Base-by-base conservation (phyloP, 2,329 filamentous ascomycete species). In the Nannizziopsis barbatae region DNA sequence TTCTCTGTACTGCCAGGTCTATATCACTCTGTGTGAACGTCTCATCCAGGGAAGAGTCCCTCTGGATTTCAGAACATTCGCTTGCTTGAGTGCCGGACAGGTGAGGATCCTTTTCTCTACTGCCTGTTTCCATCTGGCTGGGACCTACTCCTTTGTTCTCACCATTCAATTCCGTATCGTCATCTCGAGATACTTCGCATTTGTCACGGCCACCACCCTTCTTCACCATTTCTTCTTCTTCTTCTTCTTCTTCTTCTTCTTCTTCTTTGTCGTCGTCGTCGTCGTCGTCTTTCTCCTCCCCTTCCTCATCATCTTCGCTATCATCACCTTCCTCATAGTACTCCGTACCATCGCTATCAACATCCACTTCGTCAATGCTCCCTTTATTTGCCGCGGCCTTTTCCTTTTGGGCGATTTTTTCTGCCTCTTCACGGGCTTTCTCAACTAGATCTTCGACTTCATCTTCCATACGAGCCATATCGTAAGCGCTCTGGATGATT, bases 361-460 rank as follows among this genome's bases (percentile, higher is more conserved):
- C n/a, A n/a, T n/a, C n/a, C n/a, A n/a, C 12, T 51, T 76, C 76
- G 41, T 75, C 74, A 43, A 74, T 74, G 22, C 69, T 74, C 4
- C 74, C 75, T 59, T 80, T 79, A 67, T 85, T 90, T 0, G 79
- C 80, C 39, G 79, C 80, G 22, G 77, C 82, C 54, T 80, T 80
- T 67, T 98, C 92, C 42, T 80, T 73, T 57, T 83, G 79, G 65
- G 82, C 83, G 43, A 96, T 81, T 56, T 84, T 81, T 39, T 84
- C 77, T 1, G 83, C 89, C 61, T 96, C 86, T 52, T 80, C 75
- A 50, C 88, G 76, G 15, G 89, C 90, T 58, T 83, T 88, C 42
- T 90, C 83, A 20, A 96, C 78, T 52, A 96, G 76, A 59, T 95
- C 84, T 57, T 96, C 92, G 10, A 95, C 80, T 51, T 89, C 80